Evolutionary conservation across 768 basidiomycete genomes (phyloP).

Genomic region (Pleurotus tuoliensis): DNA sequence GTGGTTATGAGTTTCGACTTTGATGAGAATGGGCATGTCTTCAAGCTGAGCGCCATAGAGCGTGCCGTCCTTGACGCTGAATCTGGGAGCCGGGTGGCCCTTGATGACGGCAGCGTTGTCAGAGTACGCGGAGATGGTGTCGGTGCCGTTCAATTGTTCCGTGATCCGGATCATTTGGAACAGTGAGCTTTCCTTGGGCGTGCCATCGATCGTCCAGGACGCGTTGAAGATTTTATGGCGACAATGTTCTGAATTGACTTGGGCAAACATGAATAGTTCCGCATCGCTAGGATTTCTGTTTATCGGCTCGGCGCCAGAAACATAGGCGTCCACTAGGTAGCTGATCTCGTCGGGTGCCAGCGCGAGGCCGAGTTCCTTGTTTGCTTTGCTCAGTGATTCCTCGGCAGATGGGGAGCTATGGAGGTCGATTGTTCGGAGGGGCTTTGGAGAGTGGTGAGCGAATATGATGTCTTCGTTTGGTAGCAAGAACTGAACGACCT

Average conservation of each 20-base stretch:
- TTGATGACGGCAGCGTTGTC: constrained; percentile 96
- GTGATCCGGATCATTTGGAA: constrained; percentile 99
- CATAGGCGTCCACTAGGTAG: constrained; percentile 88
- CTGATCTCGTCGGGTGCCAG: constrained; percentile 86
- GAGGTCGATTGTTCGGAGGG: constrained; percentile 72
- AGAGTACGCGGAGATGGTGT: constrained; percentile 95
- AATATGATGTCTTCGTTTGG: constrained; percentile 63
- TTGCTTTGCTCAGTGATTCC: constrained; percentile 68
- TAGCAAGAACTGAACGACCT: constrained; percentile 54
- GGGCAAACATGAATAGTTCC: constrained; percentile 99
- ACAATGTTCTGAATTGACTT: constrained; percentile 99
- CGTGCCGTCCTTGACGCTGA: constrained; percentile 42
- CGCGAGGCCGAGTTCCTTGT: constrained; percentile 84
- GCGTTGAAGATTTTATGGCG: constrained; percentile 99
- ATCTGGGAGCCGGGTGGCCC: constrained; percentile 72
- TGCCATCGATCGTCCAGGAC: constrained; percentile 84
- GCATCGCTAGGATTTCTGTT: constrained; percentile 91
- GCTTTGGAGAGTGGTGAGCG: constrained; percentile 54
- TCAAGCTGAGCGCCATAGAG: constrained; percentile 61
- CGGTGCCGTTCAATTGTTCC: constrained; percentile 65
- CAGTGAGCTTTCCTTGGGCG: constrained; percentile 61
- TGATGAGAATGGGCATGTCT: constrained; percentile 85
- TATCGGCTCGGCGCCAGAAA: constrained; percentile 62
- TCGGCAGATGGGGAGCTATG: constrained; percentile 36
- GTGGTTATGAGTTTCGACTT: constrained; percentile 99